Evolutionary conservation across 768 basidiomycete species (phyloP), one percentile per base, ranked within the genome.

Genomic region (Strobilomyces dryophilus): DNA sequence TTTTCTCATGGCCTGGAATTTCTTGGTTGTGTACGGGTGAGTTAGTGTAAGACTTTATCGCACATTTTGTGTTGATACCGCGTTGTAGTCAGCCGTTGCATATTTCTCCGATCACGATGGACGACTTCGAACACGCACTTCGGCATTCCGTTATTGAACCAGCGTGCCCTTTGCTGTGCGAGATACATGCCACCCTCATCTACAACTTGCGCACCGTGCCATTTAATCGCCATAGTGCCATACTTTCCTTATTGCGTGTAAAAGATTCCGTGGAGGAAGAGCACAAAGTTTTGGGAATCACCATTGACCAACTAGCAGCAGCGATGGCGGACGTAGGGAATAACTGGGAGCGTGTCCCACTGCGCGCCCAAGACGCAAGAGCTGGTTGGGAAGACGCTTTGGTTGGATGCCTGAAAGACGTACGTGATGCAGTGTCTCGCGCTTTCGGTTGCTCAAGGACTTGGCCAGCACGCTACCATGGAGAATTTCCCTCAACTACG

Each of bases 1-100:
- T 9, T 92, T 98, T 68, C 71, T 98, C 29, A 87, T 91, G 86
- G 75, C 83, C 9, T 99, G 95, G 95, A 94, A 92, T 70, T 95
- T 95, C 69, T 71, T 98, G 51, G 87, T 91, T 49, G 87, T 93
- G 48, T 95, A 95, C 70, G 92, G 94, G 97, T 97, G 66, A 61
- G 83, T 71, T 29, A 17, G 56, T 40, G 21, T 53, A n/a, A 31
- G 6, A 21, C 10, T 34, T 43, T 2, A 10, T 12, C 2, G 40
- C 36, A 20, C 6, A 27, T 37, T 40, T 32, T n/a, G 41, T 20
- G 43, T 24, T 62, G 29, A 54, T 49, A 54, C 43, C 49, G 36
- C 54, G 49, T 46, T 31, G 39, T 56, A 97, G 95, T 6, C 85
- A 88, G 78, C 87, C 95, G 2, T 76, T 98, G 15, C 85, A 89